phyloP scores from a whole-genome alignment of 345 rosid species.

The Salix arbutifolia region DNA sequence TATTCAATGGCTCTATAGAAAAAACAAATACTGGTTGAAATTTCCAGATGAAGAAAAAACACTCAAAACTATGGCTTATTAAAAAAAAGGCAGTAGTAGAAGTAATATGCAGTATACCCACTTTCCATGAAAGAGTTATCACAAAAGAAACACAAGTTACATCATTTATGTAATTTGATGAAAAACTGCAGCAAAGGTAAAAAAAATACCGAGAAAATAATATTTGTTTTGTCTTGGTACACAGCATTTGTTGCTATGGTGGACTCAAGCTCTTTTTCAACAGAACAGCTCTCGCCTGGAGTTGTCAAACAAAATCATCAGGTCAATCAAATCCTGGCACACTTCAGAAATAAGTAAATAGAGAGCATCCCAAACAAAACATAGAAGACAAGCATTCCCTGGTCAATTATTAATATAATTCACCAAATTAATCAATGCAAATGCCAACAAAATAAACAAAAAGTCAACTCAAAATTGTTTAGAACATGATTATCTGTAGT shows the following conservation, averaged over 20 bases:
- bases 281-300: constrained; percentile 96
- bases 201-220: constrained; percentile 79
- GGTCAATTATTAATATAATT: not conserved
- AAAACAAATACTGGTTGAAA: not conserved
- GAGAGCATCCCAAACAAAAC: constrained; percentile 2
- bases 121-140: no score
- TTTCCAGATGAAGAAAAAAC: not conserved
- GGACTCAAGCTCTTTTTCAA: constrained; percentile 74
- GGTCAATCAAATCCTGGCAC: not conserved
- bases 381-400: not conserved
- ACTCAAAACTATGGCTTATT: not conserved
- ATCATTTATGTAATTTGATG: not conserved
- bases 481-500: not conserved
- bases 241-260: constrained; percentile 80
- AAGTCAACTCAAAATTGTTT: not conserved
- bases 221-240: constrained; percentile 97
- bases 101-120: no score
- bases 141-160: not conserved
- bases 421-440: not conserved
- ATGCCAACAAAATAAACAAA: not conserved
- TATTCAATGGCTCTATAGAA: not conserved
- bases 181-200: not conserved
- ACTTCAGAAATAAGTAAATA: constrained; percentile 6
- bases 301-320: constrained; percentile 25
- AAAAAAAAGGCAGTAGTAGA: not conserved